Evolutionary conservation across 306 rosid genomes (phyloP).

Genomic region (Castanospermum australe): DNA sequence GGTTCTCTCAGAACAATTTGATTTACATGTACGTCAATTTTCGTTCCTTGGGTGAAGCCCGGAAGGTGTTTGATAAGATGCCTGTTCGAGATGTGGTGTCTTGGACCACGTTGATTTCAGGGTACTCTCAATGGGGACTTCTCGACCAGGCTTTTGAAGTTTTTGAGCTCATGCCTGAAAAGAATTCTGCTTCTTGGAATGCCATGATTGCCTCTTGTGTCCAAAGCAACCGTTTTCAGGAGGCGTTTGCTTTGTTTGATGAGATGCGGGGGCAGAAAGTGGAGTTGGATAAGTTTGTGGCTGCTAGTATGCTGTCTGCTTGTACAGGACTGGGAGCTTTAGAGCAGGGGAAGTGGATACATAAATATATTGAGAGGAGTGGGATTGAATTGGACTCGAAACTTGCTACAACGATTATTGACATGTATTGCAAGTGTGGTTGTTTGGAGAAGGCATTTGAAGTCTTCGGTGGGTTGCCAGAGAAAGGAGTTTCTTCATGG

Average conservation of each 20-base stretch:
- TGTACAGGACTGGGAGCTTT: constrained; percentile 65
- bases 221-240: constrained; percentile 44
- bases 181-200: constrained; percentile 58
- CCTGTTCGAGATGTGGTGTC: constrained; percentile 44
- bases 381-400: constrained; percentile 56
- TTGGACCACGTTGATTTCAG: constrained; percentile 60
- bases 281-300: constrained; percentile 52
- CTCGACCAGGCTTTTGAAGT: constrained; percentile 50
- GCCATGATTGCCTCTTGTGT: constrained; percentile 67
- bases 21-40: constrained; percentile 48
- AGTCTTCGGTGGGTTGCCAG: constrained; percentile 41
- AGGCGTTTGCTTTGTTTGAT: constrained; percentile 55
- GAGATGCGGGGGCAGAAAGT: constrained; percentile 45
- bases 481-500: constrained; percentile 58
- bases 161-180: constrained; percentile 54
- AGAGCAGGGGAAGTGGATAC: constrained; percentile 72
- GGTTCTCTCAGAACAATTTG: constrained; percentile 43
- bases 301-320: constrained; percentile 65
- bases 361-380: constrained; percentile 36
- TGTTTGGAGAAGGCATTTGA: constrained; percentile 54
- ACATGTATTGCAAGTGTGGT: constrained; percentile 77
- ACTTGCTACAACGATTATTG: constrained; percentile 59
- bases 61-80: constrained; percentile 51
- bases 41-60: constrained; percentile 45
- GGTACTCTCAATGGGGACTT: constrained; percentile 47